phyloP scores from a whole-genome alignment of 2,329 filamentous ascomycete genomes.

The Pseudogymnoascus sp. region DNA sequence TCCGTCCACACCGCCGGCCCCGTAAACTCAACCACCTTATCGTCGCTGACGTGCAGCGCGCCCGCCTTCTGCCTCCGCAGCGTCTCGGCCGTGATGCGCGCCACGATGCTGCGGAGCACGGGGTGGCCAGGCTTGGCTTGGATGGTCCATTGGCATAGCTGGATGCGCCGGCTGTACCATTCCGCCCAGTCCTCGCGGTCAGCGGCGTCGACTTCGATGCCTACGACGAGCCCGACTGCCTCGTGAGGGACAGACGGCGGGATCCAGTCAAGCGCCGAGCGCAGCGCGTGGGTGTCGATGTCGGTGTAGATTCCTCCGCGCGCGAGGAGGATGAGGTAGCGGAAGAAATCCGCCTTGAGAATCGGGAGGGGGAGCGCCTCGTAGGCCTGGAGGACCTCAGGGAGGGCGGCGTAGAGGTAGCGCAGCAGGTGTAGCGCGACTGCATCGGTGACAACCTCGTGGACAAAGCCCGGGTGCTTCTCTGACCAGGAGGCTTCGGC shows the following conservation, averaged over 20 bases:
- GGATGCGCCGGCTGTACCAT: slow-evolving; percentile 93
- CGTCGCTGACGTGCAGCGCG: slow-evolving; percentile 53
- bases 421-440: slow-evolving; percentile 74
- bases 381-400: slow-evolving; percentile 73
- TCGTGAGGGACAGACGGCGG: slow-evolving; percentile 69
- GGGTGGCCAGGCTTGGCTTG: slow-evolving; percentile 93
- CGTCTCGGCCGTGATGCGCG: slow-evolving; percentile 76
- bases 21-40: slow-evolving; percentile 84
- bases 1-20: slow-evolving; percentile 95
- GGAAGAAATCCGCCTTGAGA: slow-evolving; percentile 67
- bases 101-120: slow-evolving; percentile 78
- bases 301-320: slow-evolving; percentile 80
- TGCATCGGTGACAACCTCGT: slow-evolving; percentile 93
- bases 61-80: slow-evolving; percentile 64
- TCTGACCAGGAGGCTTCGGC: slow-evolving; percentile 86
- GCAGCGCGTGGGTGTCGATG: slow-evolving; percentile 84
- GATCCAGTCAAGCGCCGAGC: slow-evolving; percentile 81
- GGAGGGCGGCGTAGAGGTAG: slow-evolving; percentile 77
- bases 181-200: slow-evolving; percentile 86
- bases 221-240: slow-evolving; percentile 78
- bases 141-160: slow-evolving; percentile 99
- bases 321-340: slow-evolving; percentile 65
- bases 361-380: slow-evolving; percentile 64
- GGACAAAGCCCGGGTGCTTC: slow-evolving; percentile 82
- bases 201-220: slow-evolving; percentile 85